Evolutionary conservation across 805 yeast genomes (phyloP).

Genomic region (Kazachstania martiniae): DNA sequence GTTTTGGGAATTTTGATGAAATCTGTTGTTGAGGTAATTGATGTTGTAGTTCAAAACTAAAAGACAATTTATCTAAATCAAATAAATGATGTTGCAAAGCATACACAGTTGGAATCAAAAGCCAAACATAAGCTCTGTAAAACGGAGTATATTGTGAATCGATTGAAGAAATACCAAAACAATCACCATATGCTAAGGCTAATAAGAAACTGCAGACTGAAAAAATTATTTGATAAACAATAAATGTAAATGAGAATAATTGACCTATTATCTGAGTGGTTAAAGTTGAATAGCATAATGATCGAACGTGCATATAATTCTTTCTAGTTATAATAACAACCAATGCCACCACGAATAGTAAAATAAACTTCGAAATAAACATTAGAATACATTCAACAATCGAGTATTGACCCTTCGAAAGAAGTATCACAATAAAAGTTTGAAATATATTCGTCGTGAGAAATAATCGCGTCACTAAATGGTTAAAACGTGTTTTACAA

Average conservation of each 20-base stretch:
- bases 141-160: neutral
- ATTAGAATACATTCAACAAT: constrained; percentile 17
- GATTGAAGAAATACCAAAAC: constrained; percentile 8
- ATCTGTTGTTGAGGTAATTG: constrained; percentile 30
- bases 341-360: constrained; percentile 23
- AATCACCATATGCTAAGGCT: constrained; percentile 15
- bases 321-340: constrained; percentile 31
- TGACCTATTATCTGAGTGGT: constrained; percentile 16
- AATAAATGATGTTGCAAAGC: constrained; percentile 39
- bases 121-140: constrained; percentile 23
- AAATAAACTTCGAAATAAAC: constrained; percentile 21
- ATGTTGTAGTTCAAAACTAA: constrained; percentile 31
- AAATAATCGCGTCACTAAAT: constrained; percentile 28
- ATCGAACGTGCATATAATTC: constrained; percentile 31
- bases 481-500: constrained; percentile 32
- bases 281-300: constrained; percentile 19
- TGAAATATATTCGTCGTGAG: constrained; percentile 22
- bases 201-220: constrained; percentile 16
- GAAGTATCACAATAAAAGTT: constrained; percentile 15
- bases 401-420: constrained; percentile 13
- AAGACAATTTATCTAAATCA: constrained; percentile 44
- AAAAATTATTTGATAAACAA: constrained; percentile 15
- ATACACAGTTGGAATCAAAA: constrained; percentile 35
- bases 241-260: constrained; percentile 25
- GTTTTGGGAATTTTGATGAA: constrained; percentile 15